Percentiles rank a stretch among this genome's conserved stretches.
Evolutionary conservation across 257 asterid species (phyloP).

Genomic region (Ligustrum vulgare): DNA sequence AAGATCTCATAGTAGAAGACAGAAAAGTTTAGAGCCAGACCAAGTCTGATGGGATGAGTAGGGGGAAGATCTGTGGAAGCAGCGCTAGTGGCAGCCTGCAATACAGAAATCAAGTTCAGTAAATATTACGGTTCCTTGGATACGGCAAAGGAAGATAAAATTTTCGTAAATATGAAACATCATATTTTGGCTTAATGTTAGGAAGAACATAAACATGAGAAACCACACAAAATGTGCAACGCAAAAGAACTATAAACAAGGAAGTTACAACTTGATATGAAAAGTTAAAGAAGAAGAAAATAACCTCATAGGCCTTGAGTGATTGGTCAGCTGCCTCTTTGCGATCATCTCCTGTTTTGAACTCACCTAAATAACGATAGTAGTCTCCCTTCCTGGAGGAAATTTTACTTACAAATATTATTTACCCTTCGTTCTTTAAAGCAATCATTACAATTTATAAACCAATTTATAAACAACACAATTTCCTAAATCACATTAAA

Average conservation of each 20-base stretch:
- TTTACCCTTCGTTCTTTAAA: too few species aligned
- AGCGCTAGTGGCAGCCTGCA: constrained; percentile 73
- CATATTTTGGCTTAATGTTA: neutral
- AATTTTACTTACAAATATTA: neutral
- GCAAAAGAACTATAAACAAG: neutral
- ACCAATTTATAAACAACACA: too few species aligned
- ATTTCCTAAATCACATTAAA: too few species aligned
- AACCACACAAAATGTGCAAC: neutral
- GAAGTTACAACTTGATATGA: neutral
- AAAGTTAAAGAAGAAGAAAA: neutral
- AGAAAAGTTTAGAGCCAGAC: constrained; percentile 69
- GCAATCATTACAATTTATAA: too few species aligned
- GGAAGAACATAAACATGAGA: neutral
- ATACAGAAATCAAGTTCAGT: constrained; percentile 10
- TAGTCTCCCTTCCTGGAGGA: constrained; percentile 62
- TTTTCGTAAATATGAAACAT: neutral
- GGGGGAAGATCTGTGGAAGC: constrained; percentile 70
- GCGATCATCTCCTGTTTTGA: constrained; percentile 52
- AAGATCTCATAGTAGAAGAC: constrained; percentile 78
- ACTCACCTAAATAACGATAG: constrained; percentile 61
- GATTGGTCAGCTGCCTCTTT: constrained; percentile 61
- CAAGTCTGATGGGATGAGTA: constrained; percentile 79
- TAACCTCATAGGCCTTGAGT: constrained; percentile 61
- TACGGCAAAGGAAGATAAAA: neutral
- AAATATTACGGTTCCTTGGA: constrained; percentile 1